phyloP scores from a whole-genome alignment of 2,329 filamentous ascomycete genomes.

The Teratosphaeria pseudoeucalypti region DNA sequence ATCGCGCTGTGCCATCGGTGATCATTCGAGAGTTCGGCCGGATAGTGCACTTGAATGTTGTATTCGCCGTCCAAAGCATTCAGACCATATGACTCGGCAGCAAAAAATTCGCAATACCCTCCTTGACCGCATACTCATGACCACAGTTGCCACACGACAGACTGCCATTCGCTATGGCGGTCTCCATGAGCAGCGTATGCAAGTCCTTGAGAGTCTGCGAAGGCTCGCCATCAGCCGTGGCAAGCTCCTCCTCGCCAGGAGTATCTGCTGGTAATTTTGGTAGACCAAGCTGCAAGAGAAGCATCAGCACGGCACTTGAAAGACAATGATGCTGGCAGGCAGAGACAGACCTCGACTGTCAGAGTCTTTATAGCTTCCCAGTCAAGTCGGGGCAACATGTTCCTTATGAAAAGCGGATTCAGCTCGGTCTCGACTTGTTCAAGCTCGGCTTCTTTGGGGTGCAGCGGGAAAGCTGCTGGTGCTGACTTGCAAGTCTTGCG shows the following conservation, averaged over 20 bases:
- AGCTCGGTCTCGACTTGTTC: conserved; percentile 73
- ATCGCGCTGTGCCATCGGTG: no score
- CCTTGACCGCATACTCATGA: conserved; percentile 87
- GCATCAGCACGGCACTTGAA: neutral
- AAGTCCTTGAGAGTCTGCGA: conserved; percentile 61
- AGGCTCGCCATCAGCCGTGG: conserved; percentile 49
- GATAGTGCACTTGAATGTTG: no score
- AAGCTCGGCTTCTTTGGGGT: conserved; percentile 84
- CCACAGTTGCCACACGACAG: conserved; percentile 84
- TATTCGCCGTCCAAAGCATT: conserved; percentile 9
- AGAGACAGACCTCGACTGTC: conserved; percentile 57
- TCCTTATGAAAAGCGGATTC: conserved; percentile 69
- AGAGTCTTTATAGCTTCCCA: conserved; percentile 73
- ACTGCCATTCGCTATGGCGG: conserved; percentile 77
- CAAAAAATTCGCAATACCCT: conserved; percentile 58
- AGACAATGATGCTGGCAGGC: conserved; percentile 7
- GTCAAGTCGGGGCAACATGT: conserved; percentile 77
- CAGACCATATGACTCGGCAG: conserved; percentile 66
- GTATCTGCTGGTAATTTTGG: conserved; percentile 44
- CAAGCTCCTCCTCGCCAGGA: conserved; percentile 26
- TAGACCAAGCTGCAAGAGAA: conserved; percentile 7
- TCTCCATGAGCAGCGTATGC: conserved; percentile 77
- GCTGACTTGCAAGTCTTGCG: conserved; percentile 87
- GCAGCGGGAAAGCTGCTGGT: conserved; percentile 72
- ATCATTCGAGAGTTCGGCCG: no score